Percentiles rank a stretch among this genome's conserved stretches.
Evolutionary conservation across 2,329 filamentous ascomycete genomes (phyloP).

Genomic region (Teratosphaeriaceae sp.): DNA sequence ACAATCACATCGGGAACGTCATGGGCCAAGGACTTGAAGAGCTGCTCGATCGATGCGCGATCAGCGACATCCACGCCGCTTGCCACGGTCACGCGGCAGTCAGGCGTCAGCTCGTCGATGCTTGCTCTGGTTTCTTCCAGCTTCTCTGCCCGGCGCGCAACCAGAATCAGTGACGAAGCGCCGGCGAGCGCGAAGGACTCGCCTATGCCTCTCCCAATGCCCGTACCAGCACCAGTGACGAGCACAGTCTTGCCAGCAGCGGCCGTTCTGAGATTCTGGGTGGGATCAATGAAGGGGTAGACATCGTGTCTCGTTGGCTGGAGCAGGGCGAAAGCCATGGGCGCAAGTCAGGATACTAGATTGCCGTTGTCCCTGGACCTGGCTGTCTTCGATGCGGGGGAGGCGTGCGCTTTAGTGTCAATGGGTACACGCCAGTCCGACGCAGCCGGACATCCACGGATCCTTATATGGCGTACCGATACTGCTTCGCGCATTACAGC

Average conservation of each 20-base stretch:
- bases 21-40: background rate
- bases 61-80: slow-evolving; percentile 3
- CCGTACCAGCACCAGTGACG: slow-evolving; percentile 8
- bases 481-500: too few relatives aligned
- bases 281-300: slow-evolving; percentile 11
- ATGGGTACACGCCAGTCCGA: too few relatives aligned
- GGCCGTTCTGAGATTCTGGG: slow-evolving; percentile 4
- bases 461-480: too few relatives aligned
- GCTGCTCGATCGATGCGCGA: slow-evolving; percentile 1
- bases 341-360: too few relatives aligned
- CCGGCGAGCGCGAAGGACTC: slow-evolving; percentile 8
- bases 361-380: background rate
- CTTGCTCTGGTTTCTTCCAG: slow-evolving; percentile 4
- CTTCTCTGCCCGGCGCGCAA: slow-evolving; percentile 2
- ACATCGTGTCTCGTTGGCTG: slow-evolving; percentile 6
- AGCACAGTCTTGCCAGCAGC: slow-evolving; percentile 7
- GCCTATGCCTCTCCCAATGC: slow-evolving; percentile 7
- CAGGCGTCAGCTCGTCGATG: slow-evolving; percentile 3
- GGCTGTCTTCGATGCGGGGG: background rate
- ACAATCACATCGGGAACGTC: slow-evolving; percentile 7
- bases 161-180: slow-evolving; percentile 3
- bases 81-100: slow-evolving; percentile 5
- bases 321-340: slow-evolving; percentile 8
- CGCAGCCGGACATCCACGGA: too few relatives aligned
- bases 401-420: background rate